Base-by-base conservation (phyloP, 176 grass and related monocot genomes). In the Zizania latifolia region DNA sequence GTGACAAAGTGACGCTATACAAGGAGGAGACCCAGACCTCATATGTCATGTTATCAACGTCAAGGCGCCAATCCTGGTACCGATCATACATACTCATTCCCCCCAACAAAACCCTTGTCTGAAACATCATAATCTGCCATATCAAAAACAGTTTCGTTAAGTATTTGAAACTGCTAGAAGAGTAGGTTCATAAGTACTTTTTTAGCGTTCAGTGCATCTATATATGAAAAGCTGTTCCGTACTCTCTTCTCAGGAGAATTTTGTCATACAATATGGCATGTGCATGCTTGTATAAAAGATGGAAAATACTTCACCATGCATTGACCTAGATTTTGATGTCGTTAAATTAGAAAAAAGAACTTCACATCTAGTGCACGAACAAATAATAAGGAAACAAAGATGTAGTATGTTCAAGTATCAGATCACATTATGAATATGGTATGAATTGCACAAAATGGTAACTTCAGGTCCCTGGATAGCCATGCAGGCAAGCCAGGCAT, bases 101-200 rank as follows among this genome's bases (percentile, higher is more conserved):
- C 46, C 92, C 92, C 62, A 99, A 84, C 61, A 95, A 40, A 48
- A 99, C 88, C 81, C 96, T 84, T 68, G 92, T 95, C 50, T 89
- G 92, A 81, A 94, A 99, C 89, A 99, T 85, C 96, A 95, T 99
- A 36, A 99, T 92, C 96, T 99, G 81, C 62, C 31, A 70, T 44
- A 57, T 35, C 32, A 29, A 62, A 71, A 56, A 16, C 0, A 57
- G 50, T 43, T 79, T 4, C 45, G 29, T 32, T 2, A 56, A 69
- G 28, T 26, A 12, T 58, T 38, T 22, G 16, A 29, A 75, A 60
- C 68, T 4, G 34, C 27, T 45, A 27, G 16, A 21, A 21, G 10
- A 16, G 21, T n/a, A 41, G 31, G n/a, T 26, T 7, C 16, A 78
- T 43, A 67, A 6, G 10, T 37, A 11, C n/a, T 38, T 38, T 43